Evolutionary conservation across 176 grass and related monocot genomes (phyloP), one percentile per base, ranked within the genome.

Genomic region (Avena eriantha): DNA sequence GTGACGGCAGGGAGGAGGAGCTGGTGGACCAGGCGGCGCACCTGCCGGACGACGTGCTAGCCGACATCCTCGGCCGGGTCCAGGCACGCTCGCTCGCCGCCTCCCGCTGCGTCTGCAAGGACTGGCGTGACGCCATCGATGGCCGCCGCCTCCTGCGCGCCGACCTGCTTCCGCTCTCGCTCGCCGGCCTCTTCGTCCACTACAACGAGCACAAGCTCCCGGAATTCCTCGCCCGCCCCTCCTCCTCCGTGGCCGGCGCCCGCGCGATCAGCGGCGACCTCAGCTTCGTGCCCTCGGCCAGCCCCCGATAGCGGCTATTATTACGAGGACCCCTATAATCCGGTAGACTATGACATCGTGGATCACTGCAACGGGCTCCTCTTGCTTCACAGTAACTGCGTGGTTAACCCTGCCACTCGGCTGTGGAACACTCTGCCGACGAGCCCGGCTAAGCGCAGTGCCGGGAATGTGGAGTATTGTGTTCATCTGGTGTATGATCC

Each of bases 361-460:
- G 35, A 70, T 70, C 68, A 70, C 68, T 41, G 35, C 9, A 70
- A 55, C 39, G 69, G 69, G 69, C 69, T 76, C 14, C 47, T 76
- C 73, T 18, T 76, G 13, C 73, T 51, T 29, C 6, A 29, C 23
- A 29, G 22, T 13, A 13, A 51, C 23, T 50, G 23, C 15, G 47
- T 51, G 72, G 46, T 50, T 5, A 76, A 76, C 72, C 47, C 47
- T 10, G 72, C 72, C 23, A 51, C 15, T 0, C 14, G 45, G 24
- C 46, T 6, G 8, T 51, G 46, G 72, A 17, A 26, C 51, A 23
- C 43, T 49, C 15, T 76, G 22, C 72, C 46, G 7, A 26, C 10
- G 4, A 21, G 69, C 67, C 67, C 67, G 35, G 67, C 16, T 11
- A 70, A 70, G 19, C 17, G 9, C 10, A 8, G 18, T 43, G 19